phyloP scores from a whole-genome alignment of 352 stramenopile species.

The Phytophthora constricta region DNA sequence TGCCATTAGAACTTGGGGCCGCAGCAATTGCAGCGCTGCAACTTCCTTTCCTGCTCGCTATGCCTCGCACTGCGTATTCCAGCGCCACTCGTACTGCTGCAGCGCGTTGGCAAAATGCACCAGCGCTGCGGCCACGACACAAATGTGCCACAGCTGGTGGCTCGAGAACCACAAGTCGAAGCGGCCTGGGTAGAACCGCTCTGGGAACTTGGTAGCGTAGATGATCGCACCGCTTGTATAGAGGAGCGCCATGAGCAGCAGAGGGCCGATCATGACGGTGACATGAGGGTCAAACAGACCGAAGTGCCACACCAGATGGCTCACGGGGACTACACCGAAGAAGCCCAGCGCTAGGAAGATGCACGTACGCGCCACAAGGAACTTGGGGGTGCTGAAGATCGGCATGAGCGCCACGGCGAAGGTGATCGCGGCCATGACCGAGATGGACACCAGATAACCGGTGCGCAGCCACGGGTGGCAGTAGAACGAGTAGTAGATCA shows the following conservation, averaged over 20 bases:
- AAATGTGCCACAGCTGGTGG: constrained; percentile 91
- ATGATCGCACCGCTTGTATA: constrained; percentile 85
- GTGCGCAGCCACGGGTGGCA: constrained; percentile 71
- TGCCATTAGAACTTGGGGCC: constrained; percentile 26
- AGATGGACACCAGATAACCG: constrained; percentile 75
- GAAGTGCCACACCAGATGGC: constrained; percentile 78
- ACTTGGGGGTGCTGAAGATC: constrained; percentile 74
- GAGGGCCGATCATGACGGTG: constrained; percentile 82
- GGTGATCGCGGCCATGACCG: constrained; percentile 67
- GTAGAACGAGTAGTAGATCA: constrained; percentile 93
- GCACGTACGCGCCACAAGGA: constrained; percentile 69
- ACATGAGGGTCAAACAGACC: constrained; percentile 84
- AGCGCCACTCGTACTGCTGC: constrained; percentile 89
- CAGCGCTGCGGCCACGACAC: constrained; percentile 84
- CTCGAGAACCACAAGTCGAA: constrained; percentile 89
- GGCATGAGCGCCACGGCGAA: constrained; percentile 78
- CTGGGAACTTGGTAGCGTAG: constrained; percentile 87
- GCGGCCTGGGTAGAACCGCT: constrained; percentile 83
- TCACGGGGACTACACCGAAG: constrained; percentile 80
- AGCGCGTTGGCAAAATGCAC: constrained; percentile 86
- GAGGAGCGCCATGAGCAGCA: constrained; percentile 78
- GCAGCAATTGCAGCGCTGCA: not conserved
- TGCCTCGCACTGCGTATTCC: constrained; percentile 80
- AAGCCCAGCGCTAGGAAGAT: constrained; percentile 87
- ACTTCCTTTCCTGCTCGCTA: constrained; percentile 29